Evolutionary conservation across 805 yeast genomes (phyloP).

Genomic region (Candida saitoana): DNA sequence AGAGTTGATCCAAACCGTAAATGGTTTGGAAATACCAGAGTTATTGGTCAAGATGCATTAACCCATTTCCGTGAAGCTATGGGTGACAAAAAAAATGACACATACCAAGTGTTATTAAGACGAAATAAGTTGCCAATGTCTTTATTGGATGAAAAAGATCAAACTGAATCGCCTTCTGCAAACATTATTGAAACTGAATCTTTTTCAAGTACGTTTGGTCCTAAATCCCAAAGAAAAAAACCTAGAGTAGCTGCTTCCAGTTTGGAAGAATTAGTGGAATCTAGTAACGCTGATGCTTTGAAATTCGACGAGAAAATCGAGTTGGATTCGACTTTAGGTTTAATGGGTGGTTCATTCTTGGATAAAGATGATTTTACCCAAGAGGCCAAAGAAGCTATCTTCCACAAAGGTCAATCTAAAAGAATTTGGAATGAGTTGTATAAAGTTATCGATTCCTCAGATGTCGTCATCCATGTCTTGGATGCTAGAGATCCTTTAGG

Average conservation of each 20-base stretch:
- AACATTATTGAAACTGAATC: constrained; percentile 87
- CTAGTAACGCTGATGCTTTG: constrained; percentile 53
- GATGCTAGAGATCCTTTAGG: constrained; percentile 98
- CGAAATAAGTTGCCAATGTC: constrained; percentile 96
- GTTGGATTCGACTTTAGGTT: constrained; percentile 68
- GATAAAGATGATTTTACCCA: constrained; percentile 78
- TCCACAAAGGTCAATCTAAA: constrained; percentile 95
- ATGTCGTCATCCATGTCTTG: constrained; percentile 91
- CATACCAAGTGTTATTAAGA: constrained; percentile 79
- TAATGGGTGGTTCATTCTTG: constrained; percentile 63
- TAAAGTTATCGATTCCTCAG: constrained; percentile 95
- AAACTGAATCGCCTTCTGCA: constrained; percentile 70
- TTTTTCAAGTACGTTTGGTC: constrained; percentile 81
- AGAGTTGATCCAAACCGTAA: constrained; percentile 93
- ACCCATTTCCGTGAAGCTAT: constrained; percentile 91
- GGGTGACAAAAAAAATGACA: constrained; percentile 77
- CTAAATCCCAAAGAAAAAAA: constrained; percentile 89
- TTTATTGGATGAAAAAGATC: constrained; percentile 78
- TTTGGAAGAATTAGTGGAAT: constrained; percentile 70
- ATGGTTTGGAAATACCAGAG: constrained; percentile 98
- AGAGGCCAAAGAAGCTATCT: constrained; percentile 93
- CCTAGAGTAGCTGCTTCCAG: constrained; percentile 74
- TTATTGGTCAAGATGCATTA: constrained; percentile 93
- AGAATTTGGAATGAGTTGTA: constrained; percentile 98
- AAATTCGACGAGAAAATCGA: constrained; percentile 72